phyloP scores from a whole-genome alignment of 2,329 filamentous ascomycete species.

The Periconia macrospinosa region DNA sequence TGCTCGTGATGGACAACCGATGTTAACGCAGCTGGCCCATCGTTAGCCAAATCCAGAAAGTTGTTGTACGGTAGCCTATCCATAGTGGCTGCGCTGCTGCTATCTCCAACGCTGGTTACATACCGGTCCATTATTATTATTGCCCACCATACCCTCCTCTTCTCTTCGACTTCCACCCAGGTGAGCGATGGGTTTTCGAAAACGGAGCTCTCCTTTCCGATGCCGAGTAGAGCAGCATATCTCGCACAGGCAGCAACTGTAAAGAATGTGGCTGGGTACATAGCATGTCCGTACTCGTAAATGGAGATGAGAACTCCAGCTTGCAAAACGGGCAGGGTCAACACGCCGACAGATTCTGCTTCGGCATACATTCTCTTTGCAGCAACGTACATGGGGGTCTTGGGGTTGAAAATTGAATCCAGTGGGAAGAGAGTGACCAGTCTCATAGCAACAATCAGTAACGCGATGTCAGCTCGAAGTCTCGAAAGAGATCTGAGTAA shows the following conservation, averaged over 20 bases:
- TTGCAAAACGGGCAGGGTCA: slow-evolving; percentile 13
- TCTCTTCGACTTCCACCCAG: slow-evolving; percentile 26
- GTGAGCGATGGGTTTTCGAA: slow-evolving; percentile 1
- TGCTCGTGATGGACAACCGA: slow-evolving; percentile 3
- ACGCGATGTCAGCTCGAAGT: too few species aligned
- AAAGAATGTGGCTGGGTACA: slow-evolving; percentile 41
- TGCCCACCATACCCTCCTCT: slow-evolving; percentile 29
- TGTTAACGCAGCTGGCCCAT: slow-evolving; percentile 11
- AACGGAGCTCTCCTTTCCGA: not conserved
- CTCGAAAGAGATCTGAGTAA: too few species aligned
- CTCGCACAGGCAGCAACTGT: slow-evolving; percentile 24
- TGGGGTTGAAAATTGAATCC: too few species aligned
- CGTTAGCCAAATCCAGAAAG: not conserved
- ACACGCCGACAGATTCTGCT: too few species aligned
- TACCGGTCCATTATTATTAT: slow-evolving; percentile 25
- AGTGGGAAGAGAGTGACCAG: too few species aligned
- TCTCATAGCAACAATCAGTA: too few species aligned
- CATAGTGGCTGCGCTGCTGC: too few species aligned
- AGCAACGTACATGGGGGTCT: too few species aligned
- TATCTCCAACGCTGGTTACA: not conserved
- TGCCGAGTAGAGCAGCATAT: slow-evolving; percentile 23
- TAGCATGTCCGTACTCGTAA: slow-evolving; percentile 41
- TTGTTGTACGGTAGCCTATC: too few species aligned
- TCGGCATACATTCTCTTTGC: too few species aligned
- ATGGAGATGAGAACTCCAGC: slow-evolving; percentile 32